Evolutionary conservation across 2,329 filamentous ascomycete genomes (phyloP), one percentile per base, ranked within the genome.

Genomic region (Colletotrichum sp.): DNA sequence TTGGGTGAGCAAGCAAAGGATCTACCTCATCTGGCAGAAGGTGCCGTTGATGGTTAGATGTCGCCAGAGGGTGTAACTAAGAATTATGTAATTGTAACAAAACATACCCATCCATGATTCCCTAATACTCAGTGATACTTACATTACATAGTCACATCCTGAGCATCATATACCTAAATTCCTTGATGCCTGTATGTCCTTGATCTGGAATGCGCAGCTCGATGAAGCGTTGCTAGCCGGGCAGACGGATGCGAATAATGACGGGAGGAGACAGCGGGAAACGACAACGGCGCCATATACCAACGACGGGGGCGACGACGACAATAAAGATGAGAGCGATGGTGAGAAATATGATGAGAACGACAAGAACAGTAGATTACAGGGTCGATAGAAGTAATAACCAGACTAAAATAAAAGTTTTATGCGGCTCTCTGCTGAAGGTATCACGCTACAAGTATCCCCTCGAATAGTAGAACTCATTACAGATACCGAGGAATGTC

Each of bases 11-110:
- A 77, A 80, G 13, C 86, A 88, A 73, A 81, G 80, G 55, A 79
- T 83, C 13, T 86, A 80, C 73, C 77, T 83, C 8, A 75, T 87
- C 48, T 88, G 86, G 86, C 61, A 81, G n/a, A 84, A 83, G 48
- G 56, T 62, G 24, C 56, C 69, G 5, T 43, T 73, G 21, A 48
- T 68, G 62, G 21, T 63, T 7, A 43, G 26, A 9, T 52, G 56
- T 10, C 9, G 26, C 26, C 16, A 38, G 4, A 58, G 26, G 30
- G 7, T n/a, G 4, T 38, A 58, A 28, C n/a, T 13, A 26, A 28
- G 32, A 63, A 7, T 38, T 26, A 3, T 16, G 10, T 48, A 21
- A 48, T 13, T 21, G 12, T 21, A 21, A 48, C 10, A 48, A 12
- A 21, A 21, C n/a, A 48, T 48, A 10, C 38, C 3, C 18, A 12